Evolutionary conservation across 1,139 yeast species (phyloP), one percentile per base, ranked within the genome.

Genomic region (Tardiomyces depauwii): DNA sequence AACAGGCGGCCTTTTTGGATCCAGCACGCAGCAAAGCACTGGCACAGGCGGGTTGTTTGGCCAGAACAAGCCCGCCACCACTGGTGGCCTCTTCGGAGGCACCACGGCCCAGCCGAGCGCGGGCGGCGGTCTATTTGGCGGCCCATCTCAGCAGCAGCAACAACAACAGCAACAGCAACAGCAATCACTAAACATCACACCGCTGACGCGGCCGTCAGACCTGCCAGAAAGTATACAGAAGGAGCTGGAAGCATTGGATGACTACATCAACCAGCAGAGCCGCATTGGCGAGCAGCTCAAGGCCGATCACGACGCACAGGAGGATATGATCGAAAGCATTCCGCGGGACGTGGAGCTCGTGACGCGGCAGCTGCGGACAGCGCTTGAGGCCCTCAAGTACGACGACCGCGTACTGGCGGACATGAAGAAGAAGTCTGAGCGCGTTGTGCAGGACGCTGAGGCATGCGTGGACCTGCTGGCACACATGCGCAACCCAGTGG

Each of bases 161-260:
- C 67, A 55, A 44, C 62, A 54, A 42, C 66, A 55, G 41, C 66
- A 58, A 46, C 71, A 63, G 45, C 70, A 64, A 47, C 72, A 64
- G 48, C 70, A 63, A 48, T 56, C 59, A 21, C 51, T 50, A 2
- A 82, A 77, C 42, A 72, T 88, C 46, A 84, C 91, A 2, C 83
- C 95, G 5, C 78, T 89, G 75, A 86, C 96, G 0, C 74, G 94
- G 46, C 91, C 89, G 2, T 80, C 84, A 12, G 97, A 89, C 54
- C 72, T 91, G 42, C 95, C 97, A 0, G 79, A 74, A 40, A 77
- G 76, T 12, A 72, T 77, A 40, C 88, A 88, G 56, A 81, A 77
- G 55, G 86, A 87, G 60, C 71, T 91, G 40, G 94, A 87, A 59
- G 82, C 80, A 51, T 70, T 89, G 48, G 95, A 91, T 62, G 77